A percentile compares a stretch with the other conserved stretches of the same genome.
Conservation (phyloP, 2,329 filamentous ascomycete species). For the Xylariaceae sp. region DNA sequence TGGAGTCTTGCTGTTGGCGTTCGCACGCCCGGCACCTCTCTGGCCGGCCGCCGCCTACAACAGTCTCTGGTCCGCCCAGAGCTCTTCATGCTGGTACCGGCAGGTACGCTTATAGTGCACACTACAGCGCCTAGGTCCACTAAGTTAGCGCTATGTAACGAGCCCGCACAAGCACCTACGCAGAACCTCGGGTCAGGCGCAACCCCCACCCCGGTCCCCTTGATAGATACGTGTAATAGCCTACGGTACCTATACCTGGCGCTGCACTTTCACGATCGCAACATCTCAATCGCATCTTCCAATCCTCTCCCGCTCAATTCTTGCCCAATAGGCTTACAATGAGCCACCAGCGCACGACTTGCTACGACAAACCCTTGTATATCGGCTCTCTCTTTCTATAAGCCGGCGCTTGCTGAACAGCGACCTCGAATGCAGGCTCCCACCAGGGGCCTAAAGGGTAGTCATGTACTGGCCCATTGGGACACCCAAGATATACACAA, state of each 20-base stretch:
- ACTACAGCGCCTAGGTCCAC: no score
- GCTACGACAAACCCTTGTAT: slow-evolving; percentile 6
- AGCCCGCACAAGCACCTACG: no score
- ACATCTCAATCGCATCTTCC: not conserved
- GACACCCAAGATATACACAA: slow-evolving; percentile 77
- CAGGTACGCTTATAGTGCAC: no score
- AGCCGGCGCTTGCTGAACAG: slow-evolving; percentile 1
- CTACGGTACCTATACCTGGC: not conserved
- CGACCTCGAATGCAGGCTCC: slow-evolving; percentile 34
- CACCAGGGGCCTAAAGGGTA: slow-evolving; percentile 26
- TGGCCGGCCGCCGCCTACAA: no score
- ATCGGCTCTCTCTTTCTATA: not conserved
- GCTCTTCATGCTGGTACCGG: no score
- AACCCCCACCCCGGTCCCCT: no score
- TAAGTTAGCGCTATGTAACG: no score
- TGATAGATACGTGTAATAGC: no score
- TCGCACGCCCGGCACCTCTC: no score
- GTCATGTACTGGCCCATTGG: slow-evolving; percentile 89
- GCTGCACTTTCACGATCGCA: not conserved
- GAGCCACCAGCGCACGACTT: slow-evolving; percentile 19
- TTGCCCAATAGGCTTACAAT: slow-evolving; percentile 1
- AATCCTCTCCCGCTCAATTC: not conserved
- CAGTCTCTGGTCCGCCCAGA: no score
- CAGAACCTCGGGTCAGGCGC: no score
- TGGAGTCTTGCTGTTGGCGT: no score